These are phyloP conservation scores for Fusarium newnesense DNA, from an alignment of 2,329 filamentous ascomycete genomes.

Conservation along the genomic window DNA sequence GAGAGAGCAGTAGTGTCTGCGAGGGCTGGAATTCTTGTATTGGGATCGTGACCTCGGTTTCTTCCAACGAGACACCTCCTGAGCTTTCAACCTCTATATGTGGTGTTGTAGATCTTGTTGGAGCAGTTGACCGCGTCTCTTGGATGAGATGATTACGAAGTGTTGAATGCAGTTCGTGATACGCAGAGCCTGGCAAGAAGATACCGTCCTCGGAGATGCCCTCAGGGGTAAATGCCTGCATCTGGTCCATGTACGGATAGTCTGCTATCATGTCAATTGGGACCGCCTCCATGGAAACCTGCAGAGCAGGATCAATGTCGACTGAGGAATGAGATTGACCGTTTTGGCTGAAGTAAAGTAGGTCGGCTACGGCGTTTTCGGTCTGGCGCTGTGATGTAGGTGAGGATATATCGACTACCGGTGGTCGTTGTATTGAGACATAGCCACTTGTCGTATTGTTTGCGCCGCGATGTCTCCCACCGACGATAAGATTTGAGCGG, in stretches of 20 bases:
- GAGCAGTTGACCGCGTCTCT: constrained; percentile 53
- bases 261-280: constrained; percentile 33
- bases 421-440: constrained; percentile 2
- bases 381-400: constrained; percentile 45
- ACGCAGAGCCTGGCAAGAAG: constrained; percentile 59
- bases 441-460: constrained; percentile 14
- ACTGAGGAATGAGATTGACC: constrained; percentile 34
- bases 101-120: constrained; percentile 46
- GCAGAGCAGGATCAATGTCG: constrained; percentile 37
- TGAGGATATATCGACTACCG: constrained; percentile 14
- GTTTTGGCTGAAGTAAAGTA: constrained; percentile 50
- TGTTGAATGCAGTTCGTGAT: constrained; percentile 58
- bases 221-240: constrained; percentile 48
- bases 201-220: constrained; percentile 53
- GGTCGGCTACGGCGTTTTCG: constrained; percentile 50
- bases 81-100: constrained; percentile 27
- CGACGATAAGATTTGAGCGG: not conserved
- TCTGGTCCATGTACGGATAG: constrained; percentile 40
- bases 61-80: constrained; percentile 12
- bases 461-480: not conserved
- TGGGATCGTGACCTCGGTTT: constrained; percentile 13
- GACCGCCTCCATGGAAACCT: constrained; percentile 35
- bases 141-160: constrained; percentile 57
- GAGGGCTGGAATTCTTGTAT: constrained; percentile 35
- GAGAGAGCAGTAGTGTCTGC: constrained; percentile 33